Percentiles rank a stretch among this genome's conserved stretches.
These are phyloP conservation scores for Aschersonia sp. DNA, from an alignment of 2,329 filamentous ascomycete genomes.

Conservation along the genomic window DNA sequence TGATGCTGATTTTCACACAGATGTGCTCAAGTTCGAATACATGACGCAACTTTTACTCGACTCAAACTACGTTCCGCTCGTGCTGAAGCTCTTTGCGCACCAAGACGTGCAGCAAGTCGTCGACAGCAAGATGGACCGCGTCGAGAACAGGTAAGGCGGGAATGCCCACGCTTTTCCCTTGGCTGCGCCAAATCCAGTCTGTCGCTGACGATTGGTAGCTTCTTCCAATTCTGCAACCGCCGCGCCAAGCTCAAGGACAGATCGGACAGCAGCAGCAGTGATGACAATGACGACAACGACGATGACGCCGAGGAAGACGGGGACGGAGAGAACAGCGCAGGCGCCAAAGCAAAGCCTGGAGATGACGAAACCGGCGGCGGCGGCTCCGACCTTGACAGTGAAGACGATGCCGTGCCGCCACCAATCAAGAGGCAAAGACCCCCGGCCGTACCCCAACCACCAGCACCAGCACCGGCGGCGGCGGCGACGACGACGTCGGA, in stretches of 20 bases:
- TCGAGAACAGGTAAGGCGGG: slow-evolving; percentile 56
- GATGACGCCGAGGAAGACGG: slow-evolving; percentile 3
- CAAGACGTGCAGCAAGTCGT: slow-evolving; percentile 87
- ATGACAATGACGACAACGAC: too few relatives aligned
- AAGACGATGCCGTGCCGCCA: slow-evolving; percentile 72
- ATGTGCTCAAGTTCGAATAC: slow-evolving; percentile 92
- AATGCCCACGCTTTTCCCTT: too few relatives aligned
- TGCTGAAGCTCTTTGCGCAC: slow-evolving; percentile 85
- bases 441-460: slow-evolving; percentile 19
- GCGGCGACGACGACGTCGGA: slow-evolving; percentile 1
- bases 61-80: slow-evolving; percentile 84
- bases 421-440: slow-evolving; percentile 54
- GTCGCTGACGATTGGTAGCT: slow-evolving; percentile 33
- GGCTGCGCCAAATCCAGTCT: neutral
- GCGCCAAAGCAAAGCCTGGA: slow-evolving; percentile 7
- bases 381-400: slow-evolving; percentile 32
- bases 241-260: slow-evolving; percentile 35
- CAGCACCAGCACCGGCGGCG: slow-evolving; percentile 6
- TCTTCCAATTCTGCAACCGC: slow-evolving; percentile 79
- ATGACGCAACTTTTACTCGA: slow-evolving; percentile 85
- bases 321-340: slow-evolving; percentile 7
- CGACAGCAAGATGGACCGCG: slow-evolving; percentile 69
- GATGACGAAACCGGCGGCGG: slow-evolving; percentile 14
- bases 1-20: slow-evolving; percentile 15
- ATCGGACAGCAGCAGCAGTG: too few relatives aligned